Evolutionary conservation across 139 green algal species (phyloP).

Genomic region (Limnomonas spitsbergensis): DNA sequence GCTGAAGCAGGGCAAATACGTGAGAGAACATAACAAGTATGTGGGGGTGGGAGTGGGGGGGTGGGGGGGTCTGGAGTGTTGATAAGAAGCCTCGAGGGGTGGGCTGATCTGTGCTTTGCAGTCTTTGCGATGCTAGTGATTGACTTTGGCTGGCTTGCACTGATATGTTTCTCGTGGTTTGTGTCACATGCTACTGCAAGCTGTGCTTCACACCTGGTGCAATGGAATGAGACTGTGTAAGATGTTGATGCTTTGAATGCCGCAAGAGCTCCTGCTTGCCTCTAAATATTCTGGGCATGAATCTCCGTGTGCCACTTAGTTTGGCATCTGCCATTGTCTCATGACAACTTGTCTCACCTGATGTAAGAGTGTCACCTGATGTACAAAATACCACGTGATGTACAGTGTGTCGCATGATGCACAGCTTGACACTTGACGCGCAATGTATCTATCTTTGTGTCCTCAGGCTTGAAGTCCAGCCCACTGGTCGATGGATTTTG

Average conservation of each 20-base stretch:
- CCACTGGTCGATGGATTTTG: conserved; percentile 28
- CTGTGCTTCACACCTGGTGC: not conserved
- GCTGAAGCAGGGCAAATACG: conserved; percentile 34
- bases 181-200: not conserved
- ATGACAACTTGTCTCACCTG: not conserved
- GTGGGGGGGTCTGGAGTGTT: not conserved
- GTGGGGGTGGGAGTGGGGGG: not conserved
- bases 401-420: not conserved
- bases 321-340: not conserved
- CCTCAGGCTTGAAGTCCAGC: conserved; percentile 30
- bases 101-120: not conserved
- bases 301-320: no score
- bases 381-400: not conserved
- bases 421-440: no score
- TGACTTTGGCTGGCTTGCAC: not conserved
- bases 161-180: not conserved
- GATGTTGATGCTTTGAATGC: no score
- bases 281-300: no score
- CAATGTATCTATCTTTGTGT: not conserved
- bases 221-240: no score
- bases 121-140: not conserved
- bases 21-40: conserved; percentile 22
- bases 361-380: not conserved
- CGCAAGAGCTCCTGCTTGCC: no score
- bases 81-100: not conserved